Conservation (phyloP, 23 red algal species). For the Agarophyton chilense region DNA sequence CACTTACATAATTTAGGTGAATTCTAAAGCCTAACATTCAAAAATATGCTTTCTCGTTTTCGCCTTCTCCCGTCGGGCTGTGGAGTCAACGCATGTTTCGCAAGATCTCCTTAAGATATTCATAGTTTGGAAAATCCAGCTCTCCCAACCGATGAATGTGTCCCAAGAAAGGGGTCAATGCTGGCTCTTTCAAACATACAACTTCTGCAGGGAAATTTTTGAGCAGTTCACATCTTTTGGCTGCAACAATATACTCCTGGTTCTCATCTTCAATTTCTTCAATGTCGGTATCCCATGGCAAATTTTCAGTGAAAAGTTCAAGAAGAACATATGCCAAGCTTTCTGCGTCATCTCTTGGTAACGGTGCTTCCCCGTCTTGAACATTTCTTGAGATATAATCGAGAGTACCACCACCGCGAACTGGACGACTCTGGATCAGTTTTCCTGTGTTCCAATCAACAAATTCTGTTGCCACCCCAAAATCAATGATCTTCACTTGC, state of each 20-base stretch:
- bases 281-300: not conserved
- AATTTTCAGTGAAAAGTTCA: not conserved
- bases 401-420: not conserved
- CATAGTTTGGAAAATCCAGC: not conserved
- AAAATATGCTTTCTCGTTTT: no score
- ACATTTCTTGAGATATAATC: not conserved
- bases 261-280: not conserved
- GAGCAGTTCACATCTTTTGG: not conserved
- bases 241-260: not conserved
- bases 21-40: no score
- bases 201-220: not conserved
- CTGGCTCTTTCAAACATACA: not conserved
- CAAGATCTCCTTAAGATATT: not conserved
- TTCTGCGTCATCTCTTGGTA: not conserved
- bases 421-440: not conserved
- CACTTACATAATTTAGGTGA: no score
- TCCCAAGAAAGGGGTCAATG: not conserved
- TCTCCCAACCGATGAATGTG: not conserved
- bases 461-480: not conserved
- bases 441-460: not conserved
- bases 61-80: no score
- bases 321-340: constrained; percentile 20
- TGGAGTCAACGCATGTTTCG: no score
- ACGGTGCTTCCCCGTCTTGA: not conserved
- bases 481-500: not conserved